These are phyloP conservation scores for Fusarium subtropicale DNA, from an alignment of 2,329 filamentous ascomycete genomes.

Conservation along the genomic window DNA sequence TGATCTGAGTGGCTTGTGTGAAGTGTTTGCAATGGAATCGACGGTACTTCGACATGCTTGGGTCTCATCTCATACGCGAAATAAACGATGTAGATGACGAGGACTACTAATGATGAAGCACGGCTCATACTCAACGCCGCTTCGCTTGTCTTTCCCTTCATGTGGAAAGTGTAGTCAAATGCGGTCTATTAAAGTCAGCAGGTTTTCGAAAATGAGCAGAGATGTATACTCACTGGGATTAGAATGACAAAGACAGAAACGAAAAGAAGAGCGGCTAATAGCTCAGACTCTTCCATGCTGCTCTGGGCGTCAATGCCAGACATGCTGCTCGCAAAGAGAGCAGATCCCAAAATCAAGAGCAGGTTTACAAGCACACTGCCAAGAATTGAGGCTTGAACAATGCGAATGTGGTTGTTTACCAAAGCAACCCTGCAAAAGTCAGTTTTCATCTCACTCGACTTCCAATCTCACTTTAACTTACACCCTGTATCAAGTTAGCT, in stretches of 20 bases:
- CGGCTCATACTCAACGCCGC: constrained; percentile 79
- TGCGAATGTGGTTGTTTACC: constrained; percentile 72
- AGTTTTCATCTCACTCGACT: constrained; percentile 2
- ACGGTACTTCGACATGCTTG: constrained; percentile 71
- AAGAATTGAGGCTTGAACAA: constrained; percentile 80
- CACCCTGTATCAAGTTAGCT: constrained; percentile 52
- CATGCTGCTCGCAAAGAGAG: constrained; percentile 76
- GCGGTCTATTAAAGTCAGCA: constrained; percentile 51
- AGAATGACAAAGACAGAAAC: constrained; percentile 56
- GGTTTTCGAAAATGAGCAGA: accelerated
- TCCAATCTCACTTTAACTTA: constrained; percentile 38
- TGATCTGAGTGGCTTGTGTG: constrained; percentile 32
- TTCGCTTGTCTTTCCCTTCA: constrained; percentile 64
- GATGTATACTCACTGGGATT: constrained; percentile 48
- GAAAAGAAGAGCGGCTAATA: constrained; percentile 53
- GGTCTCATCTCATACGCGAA: constrained; percentile 81
- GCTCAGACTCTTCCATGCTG: constrained; percentile 50
- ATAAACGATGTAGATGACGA: constrained; percentile 79
- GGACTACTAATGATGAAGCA: constrained; percentile 79
- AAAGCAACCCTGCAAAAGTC: constrained; percentile 59
- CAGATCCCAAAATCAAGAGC: constrained; percentile 80
- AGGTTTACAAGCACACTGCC: constrained; percentile 84
- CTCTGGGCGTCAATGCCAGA: constrained; percentile 72
- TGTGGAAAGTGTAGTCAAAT: constrained; percentile 65
- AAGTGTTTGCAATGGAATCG: constrained; percentile 76